A percentile compares a stretch with the other conserved stretches of the same genome.
Conservation (phyloP, 108 stramenopile species). For the Pseudonitzschia multiseries region DNA sequence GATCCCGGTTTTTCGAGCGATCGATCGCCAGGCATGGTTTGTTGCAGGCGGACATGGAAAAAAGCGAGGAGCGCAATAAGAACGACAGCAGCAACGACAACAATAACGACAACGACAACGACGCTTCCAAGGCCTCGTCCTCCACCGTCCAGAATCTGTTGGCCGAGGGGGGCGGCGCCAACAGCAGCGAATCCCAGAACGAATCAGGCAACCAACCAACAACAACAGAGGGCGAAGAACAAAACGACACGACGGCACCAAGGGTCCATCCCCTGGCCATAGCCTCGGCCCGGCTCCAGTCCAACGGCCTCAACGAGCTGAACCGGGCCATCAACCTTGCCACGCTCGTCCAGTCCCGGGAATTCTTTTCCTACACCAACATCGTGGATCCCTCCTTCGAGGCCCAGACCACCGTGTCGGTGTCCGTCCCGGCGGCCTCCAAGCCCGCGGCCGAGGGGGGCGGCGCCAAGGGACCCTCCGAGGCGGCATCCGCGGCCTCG, state of each 20-base stretch:
- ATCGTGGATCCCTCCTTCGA: slow-evolving; percentile 62
- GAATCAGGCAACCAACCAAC: slow-evolving; percentile 9
- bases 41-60: slow-evolving; percentile 37
- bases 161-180: not conserved
- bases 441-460: slow-evolving; percentile 10
- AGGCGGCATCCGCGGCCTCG: not conserved
- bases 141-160: too few relatives aligned
- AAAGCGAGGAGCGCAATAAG: slow-evolving; percentile 15
- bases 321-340: slow-evolving; percentile 82
- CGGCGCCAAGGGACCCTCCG: slow-evolving; percentile 5
- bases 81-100: too few relatives aligned
- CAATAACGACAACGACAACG: too few relatives aligned
- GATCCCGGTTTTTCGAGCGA: slow-evolving; percentile 66
- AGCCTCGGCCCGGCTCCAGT: slow-evolving; percentile 70
- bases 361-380: slow-evolving; percentile 77
- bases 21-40: slow-evolving; percentile 68
- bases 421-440: not conserved
- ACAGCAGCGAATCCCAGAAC: not conserved
- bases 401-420: slow-evolving; percentile 20
- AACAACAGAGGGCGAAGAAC: too few relatives aligned
- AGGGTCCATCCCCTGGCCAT: slow-evolving; percentile 73
- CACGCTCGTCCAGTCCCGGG: slow-evolving; percentile 54
- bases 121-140: too few relatives aligned
- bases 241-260: slow-evolving; percentile 38
- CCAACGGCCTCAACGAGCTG: slow-evolving; percentile 72